Evolutionary conservation across 306 rosid species (phyloP), one percentile per base, ranked within the genome.

Genomic region (Albizia julibrissin): DNA sequence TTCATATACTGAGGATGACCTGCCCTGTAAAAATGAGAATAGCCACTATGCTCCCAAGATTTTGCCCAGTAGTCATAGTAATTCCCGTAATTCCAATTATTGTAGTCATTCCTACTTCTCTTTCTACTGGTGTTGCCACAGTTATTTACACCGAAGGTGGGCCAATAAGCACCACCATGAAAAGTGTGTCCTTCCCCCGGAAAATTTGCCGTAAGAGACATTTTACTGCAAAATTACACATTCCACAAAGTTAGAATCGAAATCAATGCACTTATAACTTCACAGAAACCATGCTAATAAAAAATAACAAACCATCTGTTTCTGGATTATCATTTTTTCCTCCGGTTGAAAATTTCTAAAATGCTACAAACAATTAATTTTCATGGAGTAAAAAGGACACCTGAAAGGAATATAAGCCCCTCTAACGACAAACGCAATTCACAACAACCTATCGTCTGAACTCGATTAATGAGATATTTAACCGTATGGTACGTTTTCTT

Each of bases 181-280:
- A 74, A 24, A 15, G 44, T 54, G 44, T 80, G 89, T 62, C 90
- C 89, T 72, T 86, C 89, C 37, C 84, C 72, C 27, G 79, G 86
- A 34, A 77, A 83, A 85, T 88, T 87, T 62, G 87, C 83, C 39
- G 80, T 40, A 52, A 79, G 87, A 52, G 95, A 69, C 97, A 93
- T 93, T 29, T 78, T 76, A 75, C 95, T 89, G 89, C 86, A 76
- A 82, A 72, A 46, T 49, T n/a, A 39, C 19, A 81, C 46, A 44
- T n/a, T 24, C 46, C 43, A 54, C 22, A 67, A 16, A 52, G 37
- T 64, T 44, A 42, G 42, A 76, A 26, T 42, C 21, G 12, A 24
- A 59, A 40, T 39, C 24, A 61, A 24, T 14, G 52, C 18, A 5
- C 19, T 26, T 24, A 42, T 24, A 61, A 42, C 58, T 40, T 62